Evolutionary conservation across 208 protist genomes (phyloP), one percentile per base, ranked within the genome.

Genomic region (Hexamita inflata): DNA sequence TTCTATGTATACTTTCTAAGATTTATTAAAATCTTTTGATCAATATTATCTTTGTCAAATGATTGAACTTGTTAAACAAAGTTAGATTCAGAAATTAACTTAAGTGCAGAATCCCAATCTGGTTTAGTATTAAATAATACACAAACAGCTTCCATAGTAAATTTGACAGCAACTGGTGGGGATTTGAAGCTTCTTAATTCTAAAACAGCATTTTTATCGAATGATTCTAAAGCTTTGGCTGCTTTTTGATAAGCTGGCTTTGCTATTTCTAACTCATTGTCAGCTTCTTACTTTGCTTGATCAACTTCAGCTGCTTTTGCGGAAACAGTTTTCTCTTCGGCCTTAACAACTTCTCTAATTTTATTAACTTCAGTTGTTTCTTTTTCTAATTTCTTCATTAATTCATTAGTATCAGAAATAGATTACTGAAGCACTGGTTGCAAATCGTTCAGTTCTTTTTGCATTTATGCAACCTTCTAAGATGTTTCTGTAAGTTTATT

Each of bases 21-120:
- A 79, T 86, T 90, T 77, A 90, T 89, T 59, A 94, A 78, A 26
- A 89, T 85, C 0, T 81, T 59, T 9, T 85, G 85, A 70, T 91
- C 88, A 75, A 96, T 91, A 73, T 92, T 92, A 78, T 95, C 93
- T 41, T 92, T 94, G 41, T 93, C 89, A 83, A 93, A 96, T 38
- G 75, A 84, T n/a, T 87, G 83, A 58, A 95, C 89, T 84, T 89
- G 89, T 70, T 92, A 83, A n/a, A 97, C 82, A 77, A 96, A 89
- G 32, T 89, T 84, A n/a, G 85, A 83, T 70, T 91, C 28, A 9
- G 4, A 40, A 2, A 70, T 9, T 42, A 70, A n/a, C 35, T 70
- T 70, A n/a, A 42, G 64, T 24, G 64, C 64, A 9, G 32, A 45
- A n/a, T 70, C 64, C 64, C 64, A 70, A n/a, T 70, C 64, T 45